Base-by-base conservation (phyloP, 768 basidiomycete species). In the Galerina marginata region DNA sequence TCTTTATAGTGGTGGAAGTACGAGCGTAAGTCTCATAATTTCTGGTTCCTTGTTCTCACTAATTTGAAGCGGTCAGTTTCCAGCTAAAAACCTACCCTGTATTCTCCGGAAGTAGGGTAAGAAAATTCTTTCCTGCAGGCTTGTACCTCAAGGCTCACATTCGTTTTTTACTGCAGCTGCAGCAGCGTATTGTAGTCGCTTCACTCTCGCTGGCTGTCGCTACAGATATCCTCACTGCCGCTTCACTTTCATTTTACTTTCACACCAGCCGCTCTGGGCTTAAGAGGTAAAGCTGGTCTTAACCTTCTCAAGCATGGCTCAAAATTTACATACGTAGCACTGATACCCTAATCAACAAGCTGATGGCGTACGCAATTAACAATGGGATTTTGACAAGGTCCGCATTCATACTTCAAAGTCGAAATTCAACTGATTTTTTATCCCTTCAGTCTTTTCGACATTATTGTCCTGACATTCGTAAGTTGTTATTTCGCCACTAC, bases 241-340 rank as follows among this genome's bases (percentile, higher is more conserved):
- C 26, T 4, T 26, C 40, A 15, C 50, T 58, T 3, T 50, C 36
- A 6, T 50, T 40, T 12, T 58, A 58, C 39, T 40, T 58, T 2
- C 47, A 58, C 38, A 51, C 20, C 7, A 33, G 47, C 15, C 48
- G 50, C 14, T 58, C 57, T 20, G 57, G 57, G 14, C 11, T 58
- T 9, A 16, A 40, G 29, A 26, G 48, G 57, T 58, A 15, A 40
- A 47, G 15, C 14, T 7, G 4, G 11, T 33, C 7, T 33, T 7
- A 33, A n/a, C 6, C 11, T 7, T 44, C 9, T 25, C 4, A 20
- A 4, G 11, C 12, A 12, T 43, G 23, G 7, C 11, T 33, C 3
- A 16, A 25, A 14, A 3, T 12, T 36, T 6, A 10, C 2, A 9
- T 7, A 2, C 15, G 4, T 29, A 56, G 54, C 9, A 56, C 54